Evolutionary conservation across 139 green algal genomes (phyloP).

Genomic region (Limnomonas spitsbergensis): DNA sequence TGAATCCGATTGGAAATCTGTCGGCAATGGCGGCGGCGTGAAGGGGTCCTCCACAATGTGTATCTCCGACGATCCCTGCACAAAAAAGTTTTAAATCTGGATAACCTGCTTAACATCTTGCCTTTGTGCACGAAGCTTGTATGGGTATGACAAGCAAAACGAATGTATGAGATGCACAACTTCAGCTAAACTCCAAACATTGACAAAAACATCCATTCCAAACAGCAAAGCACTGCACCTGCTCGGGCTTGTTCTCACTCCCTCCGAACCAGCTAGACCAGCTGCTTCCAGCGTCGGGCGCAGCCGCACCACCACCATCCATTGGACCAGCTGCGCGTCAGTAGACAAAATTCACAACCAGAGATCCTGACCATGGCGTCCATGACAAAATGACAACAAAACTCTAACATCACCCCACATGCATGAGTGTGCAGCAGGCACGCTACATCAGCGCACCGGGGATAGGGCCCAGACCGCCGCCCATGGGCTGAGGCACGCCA

Average conservation of each 20-base stretch:
- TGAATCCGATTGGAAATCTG: constrained; percentile 32
- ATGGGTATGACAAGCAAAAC: too few species aligned
- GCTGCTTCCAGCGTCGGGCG: neutral
- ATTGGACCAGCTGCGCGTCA: neutral
- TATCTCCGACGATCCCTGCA: constrained; percentile 8
- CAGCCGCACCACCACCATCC: neutral
- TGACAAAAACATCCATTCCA: neutral
- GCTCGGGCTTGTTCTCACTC: neutral
- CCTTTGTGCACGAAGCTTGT: too few species aligned
- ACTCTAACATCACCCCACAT: neutral
- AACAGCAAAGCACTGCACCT: neutral
- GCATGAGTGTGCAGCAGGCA: too few species aligned
- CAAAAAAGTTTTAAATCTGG: neutral
- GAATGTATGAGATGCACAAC: neutral
- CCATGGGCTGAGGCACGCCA: constrained; percentile 41
- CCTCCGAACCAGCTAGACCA: constrained; percentile 3
- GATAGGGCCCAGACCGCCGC: constrained; percentile 40
- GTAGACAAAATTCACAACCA: too few species aligned
- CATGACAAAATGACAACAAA: neutral
- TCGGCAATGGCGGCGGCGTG: constrained; percentile 52
- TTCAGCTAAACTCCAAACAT: neutral
- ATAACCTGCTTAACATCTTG: neutral
- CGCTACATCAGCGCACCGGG: too few species aligned
- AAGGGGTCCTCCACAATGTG: constrained; percentile 47
- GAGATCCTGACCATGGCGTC: too few species aligned